Conservation (phyloP, 2,329 filamentous ascomycete genomes). For the Cadophora luteo-olivacea region DNA sequence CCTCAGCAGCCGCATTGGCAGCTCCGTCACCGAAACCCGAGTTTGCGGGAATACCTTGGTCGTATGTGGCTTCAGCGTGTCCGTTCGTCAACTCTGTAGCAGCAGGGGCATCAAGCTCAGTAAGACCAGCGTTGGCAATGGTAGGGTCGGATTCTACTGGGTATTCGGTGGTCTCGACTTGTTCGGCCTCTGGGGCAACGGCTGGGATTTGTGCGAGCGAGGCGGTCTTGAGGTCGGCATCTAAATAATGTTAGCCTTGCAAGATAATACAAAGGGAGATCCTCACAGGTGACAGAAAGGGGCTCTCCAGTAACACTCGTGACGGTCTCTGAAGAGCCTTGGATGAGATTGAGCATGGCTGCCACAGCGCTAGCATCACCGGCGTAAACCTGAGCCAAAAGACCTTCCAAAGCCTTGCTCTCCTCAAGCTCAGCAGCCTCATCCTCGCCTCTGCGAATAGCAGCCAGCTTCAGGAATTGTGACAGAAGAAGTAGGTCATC, state of each 20-base stretch:
- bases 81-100: constrained; percentile 51
- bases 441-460: constrained; percentile 74
- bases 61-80: constrained; percentile 48
- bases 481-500: constrained; percentile 74
- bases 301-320: constrained; percentile 68
- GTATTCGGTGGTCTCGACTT: constrained; percentile 46
- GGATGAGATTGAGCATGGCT: constrained; percentile 78
- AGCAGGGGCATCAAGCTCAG: constrained; percentile 65
- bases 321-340: constrained; percentile 72
- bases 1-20: constrained; percentile 67
- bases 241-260: constrained; percentile 47
- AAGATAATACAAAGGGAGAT: background rate
- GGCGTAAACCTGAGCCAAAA: constrained; percentile 78
- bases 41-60: constrained; percentile 54
- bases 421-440: constrained; percentile 70
- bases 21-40: constrained; percentile 58
- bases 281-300: constrained; percentile 75
- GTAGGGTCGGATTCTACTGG: constrained; percentile 66
- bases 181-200: constrained; percentile 44
- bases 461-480: constrained; percentile 81
- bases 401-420: constrained; percentile 81
- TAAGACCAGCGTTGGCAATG: constrained; percentile 68
- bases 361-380: constrained; percentile 77
- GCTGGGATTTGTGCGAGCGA: constrained; percentile 59
- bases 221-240: constrained; percentile 63